Percentiles rank a stretch among this genome's conserved stretches.
Evolutionary conservation across 768 basidiomycete genomes (phyloP).

Genomic region (Candolleomyces aberdarensis): DNA sequence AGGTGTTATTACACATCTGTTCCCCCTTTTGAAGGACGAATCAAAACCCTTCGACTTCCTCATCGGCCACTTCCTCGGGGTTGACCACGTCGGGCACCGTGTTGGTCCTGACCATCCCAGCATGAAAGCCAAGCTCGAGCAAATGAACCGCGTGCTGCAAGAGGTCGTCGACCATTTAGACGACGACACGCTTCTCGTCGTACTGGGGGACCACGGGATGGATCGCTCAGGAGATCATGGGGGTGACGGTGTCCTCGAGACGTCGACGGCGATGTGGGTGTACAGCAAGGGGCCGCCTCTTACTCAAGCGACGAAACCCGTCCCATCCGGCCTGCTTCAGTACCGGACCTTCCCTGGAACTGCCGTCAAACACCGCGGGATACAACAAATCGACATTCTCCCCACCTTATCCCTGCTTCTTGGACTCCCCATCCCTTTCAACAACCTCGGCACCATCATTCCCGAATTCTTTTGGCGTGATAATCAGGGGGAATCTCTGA

Average conservation of each 20-base stretch:
- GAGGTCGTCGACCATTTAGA: slow-evolving; percentile 74
- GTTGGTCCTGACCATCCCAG: slow-evolving; percentile 85
- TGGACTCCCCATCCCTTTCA: slow-evolving; percentile 92
- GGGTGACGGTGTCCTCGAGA: slow-evolving; percentile 84
- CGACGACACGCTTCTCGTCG: slow-evolving; percentile 85
- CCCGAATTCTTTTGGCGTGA: slow-evolving; percentile 84
- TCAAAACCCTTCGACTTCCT: slow-evolving; percentile 76
- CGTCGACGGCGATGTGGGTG: slow-evolving; percentile 85
- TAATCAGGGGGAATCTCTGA: slow-evolving; percentile 28
- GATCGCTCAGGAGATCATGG: slow-evolving; percentile 93
- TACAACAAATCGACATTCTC: slow-evolving; percentile 93
- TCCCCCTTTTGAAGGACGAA: slow-evolving; percentile 64
- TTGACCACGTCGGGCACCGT: slow-evolving; percentile 95
- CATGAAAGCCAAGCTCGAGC: slow-evolving; percentile 81
- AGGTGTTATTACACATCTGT: slow-evolving; percentile 81
- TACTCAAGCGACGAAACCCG: slow-evolving; percentile 25
- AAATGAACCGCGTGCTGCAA: slow-evolving; percentile 81
- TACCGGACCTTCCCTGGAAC: slow-evolving; percentile 61
- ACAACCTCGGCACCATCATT: slow-evolving; percentile 88
- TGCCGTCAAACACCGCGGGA: slow-evolving; percentile 48
- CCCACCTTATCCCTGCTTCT: slow-evolving; percentile 87
- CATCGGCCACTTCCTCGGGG: slow-evolving; percentile 91
- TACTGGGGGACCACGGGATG: slow-evolving; percentile 98
- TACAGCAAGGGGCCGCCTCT: slow-evolving; percentile 76
- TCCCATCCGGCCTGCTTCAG: slow-evolving; percentile 53